Percentiles rank a stretch among this genome's conserved stretches.
Evolutionary conservation across 768 basidiomycete genomes (phyloP).

Genomic region (Mrakia frigida): DNA sequence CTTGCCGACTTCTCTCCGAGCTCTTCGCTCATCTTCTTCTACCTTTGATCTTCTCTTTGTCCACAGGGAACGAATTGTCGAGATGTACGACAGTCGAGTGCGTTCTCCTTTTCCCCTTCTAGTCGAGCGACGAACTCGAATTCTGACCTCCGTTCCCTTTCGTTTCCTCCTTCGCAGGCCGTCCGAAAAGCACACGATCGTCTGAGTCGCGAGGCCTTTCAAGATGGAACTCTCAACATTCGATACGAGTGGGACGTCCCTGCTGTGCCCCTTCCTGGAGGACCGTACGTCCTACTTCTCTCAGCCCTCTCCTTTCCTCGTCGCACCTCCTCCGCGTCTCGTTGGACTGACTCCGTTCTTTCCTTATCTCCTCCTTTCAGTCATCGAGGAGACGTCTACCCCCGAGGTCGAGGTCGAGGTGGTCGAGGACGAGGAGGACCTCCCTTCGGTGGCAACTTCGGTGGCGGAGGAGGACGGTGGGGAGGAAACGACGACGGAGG

Average conservation of each 20-base stretch:
- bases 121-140: not conserved
- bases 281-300: slow-evolving; percentile 48
- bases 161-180: slow-evolving; percentile 57
- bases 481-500: slow-evolving; percentile 43
- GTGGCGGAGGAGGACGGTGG: slow-evolving; percentile 26
- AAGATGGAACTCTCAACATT: slow-evolving; percentile 85
- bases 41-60: no score
- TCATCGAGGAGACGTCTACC: slow-evolving; percentile 6
- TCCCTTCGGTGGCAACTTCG: not conserved
- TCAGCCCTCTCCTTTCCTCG: slow-evolving; percentile 28
- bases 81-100: slow-evolving; percentile 85
- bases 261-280: slow-evolving; percentile 53
- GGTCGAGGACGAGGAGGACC: slow-evolving; percentile 13
- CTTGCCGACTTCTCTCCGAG: not conserved
- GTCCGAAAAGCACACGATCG: slow-evolving; percentile 73
- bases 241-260: slow-evolving; percentile 75
- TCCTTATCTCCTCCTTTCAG: slow-evolving; percentile 14
- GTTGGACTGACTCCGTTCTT: slow-evolving; percentile 43
- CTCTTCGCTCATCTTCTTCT: not conserved
- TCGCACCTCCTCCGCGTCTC: not conserved
- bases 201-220: slow-evolving; percentile 67
- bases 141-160: slow-evolving; percentile 26
- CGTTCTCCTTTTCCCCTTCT: slow-evolving; percentile 37
- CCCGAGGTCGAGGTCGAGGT: slow-evolving; percentile 23
- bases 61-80: slow-evolving; percentile 78